A percentile compares a stretch with the other conserved stretches of the same genome.
phyloP scores from a whole-genome alignment of 345 rosid species.

The Salix dunnii region DNA sequence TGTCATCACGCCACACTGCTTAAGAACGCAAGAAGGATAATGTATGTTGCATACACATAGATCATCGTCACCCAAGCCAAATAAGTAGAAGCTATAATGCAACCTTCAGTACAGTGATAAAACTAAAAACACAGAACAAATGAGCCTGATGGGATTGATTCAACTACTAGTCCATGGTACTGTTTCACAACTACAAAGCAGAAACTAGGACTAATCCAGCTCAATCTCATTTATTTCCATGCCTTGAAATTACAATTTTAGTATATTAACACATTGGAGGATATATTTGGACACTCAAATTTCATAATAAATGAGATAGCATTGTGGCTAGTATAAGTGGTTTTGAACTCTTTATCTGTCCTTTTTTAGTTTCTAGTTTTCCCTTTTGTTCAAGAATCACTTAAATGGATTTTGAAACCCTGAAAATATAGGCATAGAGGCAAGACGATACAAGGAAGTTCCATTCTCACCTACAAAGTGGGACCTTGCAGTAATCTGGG shows the following conservation, averaged over 20 bases:
- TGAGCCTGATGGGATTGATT: not conserved
- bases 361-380: not conserved
- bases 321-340: not conserved
- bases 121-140: not conserved
- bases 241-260: not conserved
- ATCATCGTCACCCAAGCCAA: not conserved
- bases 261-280: not conserved
- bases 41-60: no score
- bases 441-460: not conserved
- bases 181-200: not conserved
- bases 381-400: not conserved
- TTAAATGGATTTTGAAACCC: not conserved
- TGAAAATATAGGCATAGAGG: not conserved
- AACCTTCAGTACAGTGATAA: not conserved
- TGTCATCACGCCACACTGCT: no score
- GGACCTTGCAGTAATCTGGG: conserved; percentile 75
- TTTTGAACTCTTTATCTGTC: not conserved
- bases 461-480: conserved; percentile 68
- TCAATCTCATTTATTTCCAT: not conserved
- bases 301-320: not conserved
- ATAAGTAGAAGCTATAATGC: not conserved
- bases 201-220: no score
- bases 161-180: not conserved
- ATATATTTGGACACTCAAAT: not conserved
- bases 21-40: no score